These are phyloP conservation scores for Crithidia mellificae DNA, from an alignment of 208 protist genomes.

Conservation along the genomic window DNA sequence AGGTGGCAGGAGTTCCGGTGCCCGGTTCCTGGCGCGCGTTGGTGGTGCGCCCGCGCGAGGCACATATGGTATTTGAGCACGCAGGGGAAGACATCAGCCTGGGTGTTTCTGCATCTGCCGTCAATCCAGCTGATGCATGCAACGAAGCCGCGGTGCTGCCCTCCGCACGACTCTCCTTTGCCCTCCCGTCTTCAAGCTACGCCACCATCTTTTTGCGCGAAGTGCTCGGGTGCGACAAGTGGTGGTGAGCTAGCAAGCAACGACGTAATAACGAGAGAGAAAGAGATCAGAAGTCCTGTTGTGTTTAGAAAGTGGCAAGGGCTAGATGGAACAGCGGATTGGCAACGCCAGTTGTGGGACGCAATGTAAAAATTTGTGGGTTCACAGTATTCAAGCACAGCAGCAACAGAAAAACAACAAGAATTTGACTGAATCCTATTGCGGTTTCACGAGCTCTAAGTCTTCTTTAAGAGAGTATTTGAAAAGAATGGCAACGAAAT, in stretches of 20 bases:
- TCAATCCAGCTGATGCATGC: not conserved
- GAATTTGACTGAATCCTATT: too few relatives aligned
- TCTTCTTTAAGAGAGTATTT: too few relatives aligned
- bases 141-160: not conserved
- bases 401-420: too few relatives aligned
- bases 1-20: slow-evolving; percentile 72
- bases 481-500: too few relatives aligned
- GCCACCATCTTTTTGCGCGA: slow-evolving; percentile 82
- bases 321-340: too few relatives aligned
- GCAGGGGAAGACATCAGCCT: too few relatives aligned
- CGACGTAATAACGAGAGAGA: too few relatives aligned
- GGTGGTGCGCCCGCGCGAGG: slow-evolving; percentile 40
- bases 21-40: slow-evolving; percentile 51
- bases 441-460: too few relatives aligned
- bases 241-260: slow-evolving; percentile 49
- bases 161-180: slow-evolving; percentile 47
- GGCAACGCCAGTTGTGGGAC: too few relatives aligned
- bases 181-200: slow-evolving; percentile 79
- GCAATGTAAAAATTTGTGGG: too few relatives aligned
- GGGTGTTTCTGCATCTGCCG: not conserved
- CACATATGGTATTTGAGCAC: not conserved
- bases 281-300: not conserved
- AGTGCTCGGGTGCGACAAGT: slow-evolving; percentile 62
- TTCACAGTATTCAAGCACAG: too few relatives aligned
- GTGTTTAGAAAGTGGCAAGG: not conserved